Evolutionary conservation across 192 early-diverging fungal species (phyloP).

Genomic region (Chytriomyces hyalinus): DNA sequence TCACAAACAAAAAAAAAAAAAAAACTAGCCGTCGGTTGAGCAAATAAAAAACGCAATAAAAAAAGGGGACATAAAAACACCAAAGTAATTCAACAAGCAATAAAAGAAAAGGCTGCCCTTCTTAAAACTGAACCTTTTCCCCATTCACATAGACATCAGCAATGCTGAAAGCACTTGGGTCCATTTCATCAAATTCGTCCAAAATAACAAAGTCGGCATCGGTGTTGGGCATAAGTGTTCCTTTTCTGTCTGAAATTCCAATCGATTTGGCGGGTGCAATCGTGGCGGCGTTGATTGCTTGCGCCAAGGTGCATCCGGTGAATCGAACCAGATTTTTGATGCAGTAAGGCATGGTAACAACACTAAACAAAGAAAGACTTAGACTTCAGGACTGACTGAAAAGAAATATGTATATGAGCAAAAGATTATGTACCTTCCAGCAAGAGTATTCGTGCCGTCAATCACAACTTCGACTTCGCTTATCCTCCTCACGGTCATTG

Average conservation of each 20-base stretch:
- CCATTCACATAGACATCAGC: conserved; percentile 19
- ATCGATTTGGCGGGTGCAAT: conserved; percentile 76
- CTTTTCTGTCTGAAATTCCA: conserved; percentile 74
- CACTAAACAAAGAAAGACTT: conserved; percentile 28
- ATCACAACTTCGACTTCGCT: conserved; percentile 72
- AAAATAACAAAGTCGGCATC: conserved; percentile 82
- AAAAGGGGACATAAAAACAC: too few species aligned
- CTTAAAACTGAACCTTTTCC: conserved; percentile 10
- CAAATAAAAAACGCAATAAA: too few species aligned
- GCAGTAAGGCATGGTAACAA: conserved; percentile 72
- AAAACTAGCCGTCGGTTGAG: too few species aligned
- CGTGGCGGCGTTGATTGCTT: conserved; percentile 82
- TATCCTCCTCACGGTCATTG: conserved; percentile 59
- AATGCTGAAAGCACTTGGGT: conserved; percentile 23
- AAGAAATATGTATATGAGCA: conserved; percentile 1
- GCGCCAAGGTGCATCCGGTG: conserved; percentile 74
- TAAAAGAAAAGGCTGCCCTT: too few species aligned
- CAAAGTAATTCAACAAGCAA: too few species aligned
- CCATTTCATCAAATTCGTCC: conserved; percentile 46
- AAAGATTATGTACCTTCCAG: conserved; percentile 50
- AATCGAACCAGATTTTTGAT: conserved; percentile 80
- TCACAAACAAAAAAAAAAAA: too few species aligned
- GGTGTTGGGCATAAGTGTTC: conserved; percentile 70
- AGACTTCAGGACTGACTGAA: not conserved
- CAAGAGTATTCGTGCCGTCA: conserved; percentile 75